Percentiles rank a stretch among this genome's conserved stretches.
Evolutionary conservation across 1,139 yeast species (phyloP).

Genomic region (Magnusiomyces suaveolens): DNA sequence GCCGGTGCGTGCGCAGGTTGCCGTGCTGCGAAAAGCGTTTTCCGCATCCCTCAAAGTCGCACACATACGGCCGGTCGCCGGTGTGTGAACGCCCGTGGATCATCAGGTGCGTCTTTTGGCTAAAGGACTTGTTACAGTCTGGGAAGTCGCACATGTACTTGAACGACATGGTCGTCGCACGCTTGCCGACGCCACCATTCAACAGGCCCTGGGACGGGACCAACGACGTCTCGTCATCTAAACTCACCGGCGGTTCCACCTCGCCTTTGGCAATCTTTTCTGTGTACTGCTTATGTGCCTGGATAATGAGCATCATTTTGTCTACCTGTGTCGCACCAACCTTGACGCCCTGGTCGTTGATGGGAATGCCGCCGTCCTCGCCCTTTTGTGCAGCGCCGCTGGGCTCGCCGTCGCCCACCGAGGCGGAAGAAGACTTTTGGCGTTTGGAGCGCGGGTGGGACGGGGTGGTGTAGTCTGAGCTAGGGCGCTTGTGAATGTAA

Average conservation of each 20-base stretch:
- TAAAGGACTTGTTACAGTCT: conserved; percentile 63
- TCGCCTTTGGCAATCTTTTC: conserved; percentile 24
- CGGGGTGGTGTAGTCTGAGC: neutral
- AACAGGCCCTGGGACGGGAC: conserved; percentile 57
- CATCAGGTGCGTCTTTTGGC: conserved; percentile 86
- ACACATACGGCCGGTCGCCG: conserved; percentile 56
- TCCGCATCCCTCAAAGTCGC: conserved; percentile 49
- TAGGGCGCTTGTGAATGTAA: neutral
- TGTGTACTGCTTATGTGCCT: conserved; percentile 71
- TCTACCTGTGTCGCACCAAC: conserved; percentile 85
- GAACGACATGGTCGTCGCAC: conserved; percentile 32
- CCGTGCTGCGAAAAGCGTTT: conserved; percentile 90
- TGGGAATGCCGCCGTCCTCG: neutral
- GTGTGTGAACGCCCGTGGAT: conserved; percentile 85
- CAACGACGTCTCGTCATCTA: conserved; percentile 30
- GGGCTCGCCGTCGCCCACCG: neutral
- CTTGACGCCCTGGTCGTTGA: conserved; percentile 23
- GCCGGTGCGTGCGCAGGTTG: conserved; percentile 70
- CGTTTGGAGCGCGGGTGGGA: neutral
- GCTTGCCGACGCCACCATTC: conserved; percentile 78
- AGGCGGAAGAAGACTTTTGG: neutral
- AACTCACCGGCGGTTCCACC: conserved; percentile 21
- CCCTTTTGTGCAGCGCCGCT: neutral
- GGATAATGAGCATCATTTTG: conserved; percentile 79
- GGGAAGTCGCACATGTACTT: conserved; percentile 56